These are phyloP conservation scores for Acer saccharum DNA, from an alignment of 345 rosid species.

Conservation along the genomic window DNA sequence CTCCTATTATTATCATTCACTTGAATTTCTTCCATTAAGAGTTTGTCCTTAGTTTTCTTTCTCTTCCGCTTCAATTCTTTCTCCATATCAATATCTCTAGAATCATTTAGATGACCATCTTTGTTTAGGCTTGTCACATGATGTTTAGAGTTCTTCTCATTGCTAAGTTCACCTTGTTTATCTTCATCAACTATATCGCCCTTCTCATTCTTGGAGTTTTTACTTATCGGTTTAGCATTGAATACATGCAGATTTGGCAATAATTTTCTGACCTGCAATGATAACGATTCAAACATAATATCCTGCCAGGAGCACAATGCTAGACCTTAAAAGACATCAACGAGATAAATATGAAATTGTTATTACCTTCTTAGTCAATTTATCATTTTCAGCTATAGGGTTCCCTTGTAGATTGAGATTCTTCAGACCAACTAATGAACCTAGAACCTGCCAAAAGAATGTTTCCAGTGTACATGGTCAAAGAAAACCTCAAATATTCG, in stretches of 20 bases:
- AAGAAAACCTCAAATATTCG: slow-evolving; percentile 3
- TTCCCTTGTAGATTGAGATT: slow-evolving; percentile 87
- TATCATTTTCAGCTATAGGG: slow-evolving; percentile 70
- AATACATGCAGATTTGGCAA: slow-evolving; percentile 66
- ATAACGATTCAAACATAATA: neutral
- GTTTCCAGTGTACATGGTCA: slow-evolving; percentile 6
- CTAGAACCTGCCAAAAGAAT: slow-evolving; percentile 54
- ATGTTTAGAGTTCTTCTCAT: slow-evolving; percentile 28
- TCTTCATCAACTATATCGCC: slow-evolving; percentile 19
- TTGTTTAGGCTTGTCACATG: slow-evolving; percentile 17
- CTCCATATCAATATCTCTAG: slow-evolving; percentile 9
- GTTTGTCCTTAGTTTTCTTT: slow-evolving; percentile 27
- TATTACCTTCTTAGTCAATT: slow-evolving; percentile 66
- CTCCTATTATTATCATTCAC: slow-evolving; percentile 3
- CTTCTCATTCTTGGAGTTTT: slow-evolving; percentile 35
- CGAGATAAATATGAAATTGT: neutral
- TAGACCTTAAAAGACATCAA: neutral
- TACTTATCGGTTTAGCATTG: slow-evolving; percentile 69
- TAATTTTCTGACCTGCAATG: slow-evolving; percentile 55
- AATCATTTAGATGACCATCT: slow-evolving; percentile 10
- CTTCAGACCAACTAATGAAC: slow-evolving; percentile 52
- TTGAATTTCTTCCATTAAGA: slow-evolving; percentile 20
- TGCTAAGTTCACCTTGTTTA: slow-evolving; percentile 40
- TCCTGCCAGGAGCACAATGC: neutral
- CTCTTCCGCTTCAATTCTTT: slow-evolving; percentile 32